Conservation (phyloP, 805 yeast species). For the Kodamaea nitidulidarum region DNA sequence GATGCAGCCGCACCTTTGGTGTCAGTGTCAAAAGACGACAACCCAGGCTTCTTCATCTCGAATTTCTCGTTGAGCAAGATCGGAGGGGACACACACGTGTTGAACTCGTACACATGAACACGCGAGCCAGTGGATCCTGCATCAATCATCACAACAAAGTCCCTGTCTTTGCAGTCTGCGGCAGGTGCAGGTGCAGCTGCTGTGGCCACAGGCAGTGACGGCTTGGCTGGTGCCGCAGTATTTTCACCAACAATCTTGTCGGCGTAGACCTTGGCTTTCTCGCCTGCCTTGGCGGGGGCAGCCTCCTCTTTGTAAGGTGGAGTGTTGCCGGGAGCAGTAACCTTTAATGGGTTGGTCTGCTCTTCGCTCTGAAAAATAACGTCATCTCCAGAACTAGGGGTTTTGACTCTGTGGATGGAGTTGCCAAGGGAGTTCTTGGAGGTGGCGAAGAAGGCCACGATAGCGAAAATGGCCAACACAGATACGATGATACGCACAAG, state of each 20-base stretch:
- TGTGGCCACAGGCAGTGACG: constrained; percentile 7
- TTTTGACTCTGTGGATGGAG: constrained; percentile 29
- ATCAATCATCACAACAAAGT: constrained; percentile 90
- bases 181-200: constrained; percentile 8
- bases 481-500: constrained; percentile 52
- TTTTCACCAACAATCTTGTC: constrained; percentile 18
- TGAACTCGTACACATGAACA: constrained; percentile 89
- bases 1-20: constrained; percentile 85
- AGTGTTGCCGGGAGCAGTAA: constrained; percentile 28
- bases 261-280: constrained; percentile 20
- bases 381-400: constrained; percentile 21
- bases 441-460: constrained; percentile 47
- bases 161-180: constrained; percentile 35
- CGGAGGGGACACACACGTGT: constrained; percentile 84
- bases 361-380: constrained; percentile 19
- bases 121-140: constrained; percentile 98
- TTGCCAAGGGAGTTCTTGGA: constrained; percentile 36
- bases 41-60: constrained; percentile 88
- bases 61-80: constrained; percentile 73
- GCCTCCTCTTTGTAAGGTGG: constrained; percentile 30
- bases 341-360: constrained; percentile 28
- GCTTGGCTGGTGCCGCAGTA: constrained; percentile 11
- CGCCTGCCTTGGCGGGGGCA: constrained; percentile 6
- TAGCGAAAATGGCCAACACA: constrained; percentile 46
- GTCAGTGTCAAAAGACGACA: constrained; percentile 79